These are phyloP conservation scores for Pythium rhizo-oryzae DNA, from an alignment of 352 stramenopile species.

Conservation along the genomic window DNA sequence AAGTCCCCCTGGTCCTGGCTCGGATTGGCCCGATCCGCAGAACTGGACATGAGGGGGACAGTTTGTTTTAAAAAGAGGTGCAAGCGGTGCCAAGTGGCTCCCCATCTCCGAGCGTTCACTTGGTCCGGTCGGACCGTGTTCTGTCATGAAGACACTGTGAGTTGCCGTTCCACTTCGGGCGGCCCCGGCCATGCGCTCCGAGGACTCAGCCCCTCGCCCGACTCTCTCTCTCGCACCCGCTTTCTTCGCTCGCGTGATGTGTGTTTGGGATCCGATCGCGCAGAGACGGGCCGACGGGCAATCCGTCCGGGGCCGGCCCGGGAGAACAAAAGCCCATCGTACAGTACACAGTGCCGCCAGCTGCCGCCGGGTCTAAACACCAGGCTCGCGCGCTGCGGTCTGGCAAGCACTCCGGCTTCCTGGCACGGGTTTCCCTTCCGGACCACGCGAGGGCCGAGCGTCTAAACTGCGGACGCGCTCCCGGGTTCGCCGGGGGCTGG, in stretches of 20 bases:
- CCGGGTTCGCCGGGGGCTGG: not conserved
- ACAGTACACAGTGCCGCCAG: conserved; percentile 20
- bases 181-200: not conserved
- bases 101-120: not conserved
- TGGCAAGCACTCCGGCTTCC: conserved; percentile 8
- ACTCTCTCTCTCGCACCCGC: conserved; percentile 26
- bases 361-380: conserved; percentile 12
- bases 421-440: not conserved
- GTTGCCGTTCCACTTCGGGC: not conserved
- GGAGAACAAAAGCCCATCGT: no score
- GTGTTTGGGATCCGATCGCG: conserved; percentile 17
- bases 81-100: not conserved
- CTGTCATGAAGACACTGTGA: not conserved
- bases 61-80: not conserved
- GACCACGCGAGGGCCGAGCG: not conserved
- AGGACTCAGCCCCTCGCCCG: conserved; percentile 2
- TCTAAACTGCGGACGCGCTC: not conserved
- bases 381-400: not conserved
- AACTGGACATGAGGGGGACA: not conserved
- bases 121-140: not conserved
- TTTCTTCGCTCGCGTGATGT: conserved; percentile 21
- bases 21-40: not conserved
- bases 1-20: not conserved
- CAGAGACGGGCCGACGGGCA: conserved; percentile 24
- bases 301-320: not conserved